Conservation (phyloP, 257 asterid genomes). For the Petrea volubilis region DNA sequence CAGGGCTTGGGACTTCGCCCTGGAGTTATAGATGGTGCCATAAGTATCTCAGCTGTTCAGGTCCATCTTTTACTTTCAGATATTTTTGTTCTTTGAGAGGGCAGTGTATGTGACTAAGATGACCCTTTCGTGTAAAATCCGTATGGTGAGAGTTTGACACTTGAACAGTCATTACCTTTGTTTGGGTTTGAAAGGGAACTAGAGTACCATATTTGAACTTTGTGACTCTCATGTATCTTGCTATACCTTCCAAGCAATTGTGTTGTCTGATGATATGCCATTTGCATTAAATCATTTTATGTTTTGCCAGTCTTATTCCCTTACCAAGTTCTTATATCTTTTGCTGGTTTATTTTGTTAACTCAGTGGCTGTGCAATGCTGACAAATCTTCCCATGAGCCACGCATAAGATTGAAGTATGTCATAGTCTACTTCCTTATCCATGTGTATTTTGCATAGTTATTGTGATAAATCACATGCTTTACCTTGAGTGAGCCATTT, state of each 20-base stretch:
- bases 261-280: neutral
- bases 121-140: neutral
- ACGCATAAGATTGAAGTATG: constrained; percentile 88
- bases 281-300: neutral
- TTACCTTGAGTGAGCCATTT: neutral
- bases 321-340: constrained; percentile 2
- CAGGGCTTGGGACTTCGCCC: constrained; percentile 89
- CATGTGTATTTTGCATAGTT: neutral
- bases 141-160: neutral
- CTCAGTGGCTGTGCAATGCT: constrained; percentile 97
- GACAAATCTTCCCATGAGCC: constrained; percentile 97
- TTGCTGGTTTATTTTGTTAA: constrained; percentile 27
- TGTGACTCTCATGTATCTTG: neutral
- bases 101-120: neutral
- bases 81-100: neutral
- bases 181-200: neutral
- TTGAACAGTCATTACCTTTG: neutral
- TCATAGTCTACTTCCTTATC: constrained; percentile 6
- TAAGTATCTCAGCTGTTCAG: constrained; percentile 98
- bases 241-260: neutral
- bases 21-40: constrained; percentile 96
- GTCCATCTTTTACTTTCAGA: constrained; percentile 40
- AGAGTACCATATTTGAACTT: neutral
- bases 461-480: neutral
- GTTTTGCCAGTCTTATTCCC: neutral